These are phyloP conservation scores for Dichomitus squalens DNA, from an alignment of 1,284 basidiomycete species.

Conservation along the genomic window DNA sequence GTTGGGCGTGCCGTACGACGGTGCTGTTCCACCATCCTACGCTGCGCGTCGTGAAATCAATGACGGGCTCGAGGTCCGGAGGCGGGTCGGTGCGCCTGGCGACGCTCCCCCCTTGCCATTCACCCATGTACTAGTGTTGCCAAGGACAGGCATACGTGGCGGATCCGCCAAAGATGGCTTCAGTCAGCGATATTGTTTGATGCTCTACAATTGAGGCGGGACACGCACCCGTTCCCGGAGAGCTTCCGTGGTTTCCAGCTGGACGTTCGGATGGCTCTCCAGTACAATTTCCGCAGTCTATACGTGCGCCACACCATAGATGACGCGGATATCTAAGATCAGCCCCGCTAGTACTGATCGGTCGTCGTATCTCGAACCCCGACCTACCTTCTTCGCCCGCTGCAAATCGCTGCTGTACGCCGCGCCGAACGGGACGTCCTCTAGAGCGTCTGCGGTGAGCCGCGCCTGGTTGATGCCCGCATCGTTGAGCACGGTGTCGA, in stretches of 20 bases:
- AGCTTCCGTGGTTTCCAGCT: slow-evolving; percentile 44
- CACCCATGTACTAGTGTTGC: slow-evolving; percentile 58
- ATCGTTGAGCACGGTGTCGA: slow-evolving; percentile 65
- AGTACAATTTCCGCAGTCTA: slow-evolving; percentile 71
- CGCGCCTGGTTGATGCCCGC: slow-evolving; percentile 58
- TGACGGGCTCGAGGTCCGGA: slow-evolving; percentile 37
- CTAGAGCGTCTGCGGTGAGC: slow-evolving; percentile 54
- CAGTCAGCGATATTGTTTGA: not conserved
- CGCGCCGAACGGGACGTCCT: slow-evolving; percentile 48
- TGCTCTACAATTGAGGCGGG: not conserved
- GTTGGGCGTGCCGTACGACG: slow-evolving; percentile 43
- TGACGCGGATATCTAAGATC: not conserved
- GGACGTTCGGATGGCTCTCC: slow-evolving; percentile 48
- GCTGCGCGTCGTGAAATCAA: slow-evolving; percentile 48
- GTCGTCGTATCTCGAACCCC: not conserved
- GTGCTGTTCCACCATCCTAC: slow-evolving; percentile 60
- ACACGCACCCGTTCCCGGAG: slow-evolving; percentile 64
- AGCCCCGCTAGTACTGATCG: not conserved
- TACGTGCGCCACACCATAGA: not conserved
- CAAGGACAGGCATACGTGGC: too few species aligned
- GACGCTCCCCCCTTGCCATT: slow-evolving; percentile 53
- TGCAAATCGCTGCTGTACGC: slow-evolving; percentile 69
- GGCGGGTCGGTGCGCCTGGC: slow-evolving; percentile 24
- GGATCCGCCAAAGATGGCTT: not conserved
- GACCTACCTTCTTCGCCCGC: slow-evolving; percentile 59